phyloP scores from a whole-genome alignment of 2,329 filamentous ascomycete genomes.

The Monosporascus sp. region DNA sequence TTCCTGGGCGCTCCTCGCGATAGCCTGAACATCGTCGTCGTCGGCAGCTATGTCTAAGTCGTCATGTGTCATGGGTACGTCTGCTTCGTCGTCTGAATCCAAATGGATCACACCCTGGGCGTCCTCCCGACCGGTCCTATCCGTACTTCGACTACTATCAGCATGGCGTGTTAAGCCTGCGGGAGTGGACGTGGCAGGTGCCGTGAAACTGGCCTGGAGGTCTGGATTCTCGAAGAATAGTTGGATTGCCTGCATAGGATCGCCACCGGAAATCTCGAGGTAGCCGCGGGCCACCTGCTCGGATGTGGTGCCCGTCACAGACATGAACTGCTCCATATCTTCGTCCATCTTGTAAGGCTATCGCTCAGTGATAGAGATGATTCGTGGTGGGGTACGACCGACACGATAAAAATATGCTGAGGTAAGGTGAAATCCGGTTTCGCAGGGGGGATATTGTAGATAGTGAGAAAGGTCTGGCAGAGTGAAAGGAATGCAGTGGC shows the following conservation, averaged over 20 bases:
- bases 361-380: neutral
- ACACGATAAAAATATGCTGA: neutral
- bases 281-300: conserved; percentile 74
- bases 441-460: neutral
- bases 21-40: conserved; percentile 34
- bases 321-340: conserved; percentile 70
- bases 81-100: conserved; percentile 68
- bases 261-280: conserved; percentile 75
- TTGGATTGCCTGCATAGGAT: conserved; percentile 79
- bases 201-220: conserved; percentile 45
- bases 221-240: conserved; percentile 89
- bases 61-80: conserved; percentile 35
- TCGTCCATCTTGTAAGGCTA: conserved; percentile 53
- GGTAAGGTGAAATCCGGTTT: neutral
- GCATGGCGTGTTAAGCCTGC: conserved; percentile 29
- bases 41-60: conserved; percentile 29
- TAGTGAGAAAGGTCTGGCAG: too few species aligned
- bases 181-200: conserved; percentile 29
- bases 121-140: conserved; percentile 41
- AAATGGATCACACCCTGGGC: conserved; percentile 63
- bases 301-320: conserved; percentile 67
- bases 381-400: neutral
- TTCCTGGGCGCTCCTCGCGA: conserved; percentile 49
- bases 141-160: conserved; percentile 8
- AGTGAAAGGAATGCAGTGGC: too few species aligned